phyloP scores from a whole-genome alignment of 768 basidiomycete genomes.

The Sarcodon sp. region DNA sequence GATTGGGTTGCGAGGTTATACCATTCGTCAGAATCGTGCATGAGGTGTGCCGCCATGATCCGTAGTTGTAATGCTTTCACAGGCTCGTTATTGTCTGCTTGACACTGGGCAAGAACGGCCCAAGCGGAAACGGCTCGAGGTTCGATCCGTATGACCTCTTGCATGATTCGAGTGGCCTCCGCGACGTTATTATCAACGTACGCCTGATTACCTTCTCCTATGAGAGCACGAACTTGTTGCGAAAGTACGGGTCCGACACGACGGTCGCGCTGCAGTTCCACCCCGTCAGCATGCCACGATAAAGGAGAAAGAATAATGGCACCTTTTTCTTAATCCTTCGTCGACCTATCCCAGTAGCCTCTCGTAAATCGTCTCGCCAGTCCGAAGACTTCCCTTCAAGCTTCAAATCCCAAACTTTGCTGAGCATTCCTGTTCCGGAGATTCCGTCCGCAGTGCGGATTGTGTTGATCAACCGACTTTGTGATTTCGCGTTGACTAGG shows the following conservation, averaged over 20 bases:
- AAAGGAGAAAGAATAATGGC: neutral
- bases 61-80: slow-evolving; percentile 70
- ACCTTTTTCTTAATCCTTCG: slow-evolving; percentile 12
- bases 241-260: slow-evolving; percentile 48
- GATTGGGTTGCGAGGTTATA: slow-evolving; percentile 65
- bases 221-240: slow-evolving; percentile 55
- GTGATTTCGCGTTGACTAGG: neutral
- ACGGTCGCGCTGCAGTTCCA: slow-evolving; percentile 20
- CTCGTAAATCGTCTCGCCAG: slow-evolving; percentile 63
- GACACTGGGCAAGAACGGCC: slow-evolving; percentile 79
- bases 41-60: slow-evolving; percentile 85
- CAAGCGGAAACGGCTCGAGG: slow-evolving; percentile 76
- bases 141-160: slow-evolving; percentile 90
- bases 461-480: slow-evolving; percentile 54
- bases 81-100: slow-evolving; percentile 55
- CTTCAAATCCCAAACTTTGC: slow-evolving; percentile 59
- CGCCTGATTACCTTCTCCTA: slow-evolving; percentile 81
- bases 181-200: slow-evolving; percentile 61
- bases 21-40: slow-evolving; percentile 82
- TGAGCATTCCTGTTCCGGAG: slow-evolving; percentile 31
- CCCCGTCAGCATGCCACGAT: no score
- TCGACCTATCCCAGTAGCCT: slow-evolving; percentile 61
- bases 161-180: slow-evolving; percentile 68
- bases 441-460: slow-evolving; percentile 42
- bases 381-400: slow-evolving; percentile 48